Conservation (phyloP, 2,329 filamentous ascomycete species). For the Chrysoporthe puriensis region DNA sequence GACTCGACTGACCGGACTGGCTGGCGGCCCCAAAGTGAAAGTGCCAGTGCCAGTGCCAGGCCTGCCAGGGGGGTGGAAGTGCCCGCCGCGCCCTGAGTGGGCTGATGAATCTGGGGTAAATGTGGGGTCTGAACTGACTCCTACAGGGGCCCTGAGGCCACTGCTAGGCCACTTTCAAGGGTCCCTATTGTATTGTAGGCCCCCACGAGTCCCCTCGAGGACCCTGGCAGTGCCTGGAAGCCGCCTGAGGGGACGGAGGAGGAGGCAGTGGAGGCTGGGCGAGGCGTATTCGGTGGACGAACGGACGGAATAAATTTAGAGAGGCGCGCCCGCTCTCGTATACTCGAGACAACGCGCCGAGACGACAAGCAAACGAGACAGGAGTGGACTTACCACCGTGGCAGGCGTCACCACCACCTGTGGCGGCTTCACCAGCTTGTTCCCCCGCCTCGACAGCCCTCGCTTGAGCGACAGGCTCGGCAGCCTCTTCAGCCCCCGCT, state of each 20-base stretch:
- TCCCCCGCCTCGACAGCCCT: conserved; percentile 15
- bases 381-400: conserved; percentile 25
- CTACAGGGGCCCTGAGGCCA: conserved; percentile 3
- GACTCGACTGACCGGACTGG: background rate
- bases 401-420: conserved; percentile 18
- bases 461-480: conserved; percentile 17
- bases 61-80: conserved; percentile 19
- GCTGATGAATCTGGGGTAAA: conserved; percentile 31
- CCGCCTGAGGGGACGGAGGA: background rate
- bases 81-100: conserved; percentile 22
- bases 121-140: conserved; percentile 25
- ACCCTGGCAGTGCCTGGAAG: background rate
- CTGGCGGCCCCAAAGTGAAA: background rate
- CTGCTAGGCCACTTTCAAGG: background rate
- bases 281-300: background rate
- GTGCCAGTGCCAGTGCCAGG: conserved; percentile 8
- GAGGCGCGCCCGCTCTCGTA: no score
- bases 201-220: background rate
- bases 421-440: conserved; percentile 17
- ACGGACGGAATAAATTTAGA: background rate
- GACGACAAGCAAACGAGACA: conserved; percentile 2
- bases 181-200: background rate
- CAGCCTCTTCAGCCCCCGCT: conserved; percentile 10
- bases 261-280: background rate
- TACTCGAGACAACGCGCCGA: background rate